Evolutionary conservation across 345 rosid species (phyloP), one percentile per base, ranked within the genome.

Genomic region (Atalantia buxifolia): DNA sequence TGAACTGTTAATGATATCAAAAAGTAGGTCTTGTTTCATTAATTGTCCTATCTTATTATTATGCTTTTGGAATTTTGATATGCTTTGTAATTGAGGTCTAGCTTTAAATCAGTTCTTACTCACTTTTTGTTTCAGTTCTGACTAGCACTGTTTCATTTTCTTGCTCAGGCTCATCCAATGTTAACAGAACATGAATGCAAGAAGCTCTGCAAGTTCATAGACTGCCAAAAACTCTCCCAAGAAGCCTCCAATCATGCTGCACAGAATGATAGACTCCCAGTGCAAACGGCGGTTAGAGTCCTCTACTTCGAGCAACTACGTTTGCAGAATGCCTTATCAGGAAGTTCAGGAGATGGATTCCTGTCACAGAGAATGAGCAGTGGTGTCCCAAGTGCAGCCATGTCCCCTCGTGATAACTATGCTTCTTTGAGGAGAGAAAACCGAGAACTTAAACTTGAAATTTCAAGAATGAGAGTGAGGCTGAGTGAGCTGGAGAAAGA

Each of bases 381-480:
- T 0, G 90, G 97, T 12, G 80, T 91, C 76, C 92, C 90, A 0
- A 91, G 95, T 56, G 91, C 93, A 40, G 89, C 92, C 61, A 89
- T 89, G 87, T 91, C 95, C 25, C 95, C 95, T 19, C 83, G 90
- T 27, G 93, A 91, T 38, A 91, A 89, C 61, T 91, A 91, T 33
- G 95, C 95, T 5, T 91, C 93, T 8, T 33, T 91, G 22, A 81
- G 93, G 78, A 87, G 95, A 82, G 95, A 91, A 77, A 91, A 89
- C 75, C 82, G 95, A 59, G 92, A 91, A 69, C 89, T 89, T 25
- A 91, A 91, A 86, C 90, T 88, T 1, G 93, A 91, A 77, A 87
- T 91, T 71, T 91, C 95, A 6, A 87, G 95, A 67, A 91, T 91
- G 95, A 76, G 95, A 81, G 90, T 87, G 80, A 88, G 93, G 81